phyloP scores from a whole-genome alignment of 2,329 filamentous ascomycete species.

The Ophiostoma sp. region DNA sequence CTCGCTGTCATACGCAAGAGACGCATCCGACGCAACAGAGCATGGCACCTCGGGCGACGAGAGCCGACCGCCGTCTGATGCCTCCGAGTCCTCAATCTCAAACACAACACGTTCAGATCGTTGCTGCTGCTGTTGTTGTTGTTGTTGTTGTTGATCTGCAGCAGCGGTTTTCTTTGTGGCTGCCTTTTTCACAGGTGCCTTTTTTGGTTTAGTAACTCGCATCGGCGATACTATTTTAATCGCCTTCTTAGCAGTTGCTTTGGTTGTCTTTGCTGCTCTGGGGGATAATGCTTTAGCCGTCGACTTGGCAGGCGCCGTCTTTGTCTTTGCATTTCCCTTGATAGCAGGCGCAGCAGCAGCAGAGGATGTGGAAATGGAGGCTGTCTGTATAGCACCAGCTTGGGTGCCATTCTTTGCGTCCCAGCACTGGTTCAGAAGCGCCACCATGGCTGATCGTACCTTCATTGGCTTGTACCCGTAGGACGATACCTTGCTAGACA shows the following conservation, averaged over 20 bases:
- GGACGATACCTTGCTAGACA: slow-evolving; percentile 55
- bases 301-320: slow-evolving; percentile 13
- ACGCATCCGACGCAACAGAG: slow-evolving; percentile 27
- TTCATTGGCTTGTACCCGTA: slow-evolving; percentile 72
- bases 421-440: slow-evolving; percentile 66
- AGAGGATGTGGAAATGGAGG: background rate
- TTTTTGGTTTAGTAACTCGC: slow-evolving; percentile 17
- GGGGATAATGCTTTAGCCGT: background rate
- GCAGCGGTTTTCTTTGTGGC: slow-evolving; percentile 29
- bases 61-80: slow-evolving; percentile 37
- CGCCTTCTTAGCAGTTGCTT: background rate
- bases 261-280: background rate
- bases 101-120: slow-evolving; percentile 15
- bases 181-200: background rate
- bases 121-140: background rate
- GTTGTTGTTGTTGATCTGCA: background rate
- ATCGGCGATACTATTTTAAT: slow-evolving; percentile 15
- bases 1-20: slow-evolving; percentile 24
- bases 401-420: slow-evolving; percentile 12
- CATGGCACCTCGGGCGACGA: slow-evolving; percentile 28
- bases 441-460: slow-evolving; percentile 62
- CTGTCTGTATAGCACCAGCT: background rate
- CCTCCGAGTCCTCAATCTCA: slow-evolving; percentile 25
- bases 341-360: background rate
- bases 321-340: background rate